phyloP scores from a whole-genome alignment of 768 basidiomycete species.

The Mycena sanguinolenta region DNA sequence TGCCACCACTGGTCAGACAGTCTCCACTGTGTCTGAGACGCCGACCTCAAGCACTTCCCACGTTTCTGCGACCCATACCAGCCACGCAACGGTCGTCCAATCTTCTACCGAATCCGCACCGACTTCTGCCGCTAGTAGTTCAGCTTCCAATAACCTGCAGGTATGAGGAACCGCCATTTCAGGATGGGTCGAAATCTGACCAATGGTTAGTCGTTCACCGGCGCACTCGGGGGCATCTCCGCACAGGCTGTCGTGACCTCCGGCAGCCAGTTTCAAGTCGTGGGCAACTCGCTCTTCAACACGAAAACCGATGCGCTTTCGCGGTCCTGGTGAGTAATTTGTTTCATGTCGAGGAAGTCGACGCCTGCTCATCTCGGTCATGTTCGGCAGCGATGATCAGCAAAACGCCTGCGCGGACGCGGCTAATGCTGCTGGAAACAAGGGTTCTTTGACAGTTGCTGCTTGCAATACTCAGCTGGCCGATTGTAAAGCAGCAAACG shows the following conservation, averaged over 20 bases:
- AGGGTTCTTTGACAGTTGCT: slow-evolving; percentile 21
- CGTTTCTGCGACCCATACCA: background rate
- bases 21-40: background rate
- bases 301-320: slow-evolving; percentile 7
- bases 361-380: background rate
- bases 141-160: slow-evolving; percentile 16
- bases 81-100: background rate
- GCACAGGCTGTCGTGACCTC: slow-evolving; percentile 26
- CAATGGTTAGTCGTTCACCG: slow-evolving; percentile 22
- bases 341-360: background rate
- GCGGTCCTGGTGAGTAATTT: slow-evolving; percentile 27
- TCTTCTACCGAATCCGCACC: background rate
- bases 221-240: slow-evolving; percentile 17
- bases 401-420: slow-evolving; percentile 25
- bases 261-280: slow-evolving; percentile 24
- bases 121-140: background rate
- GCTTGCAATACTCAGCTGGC: slow-evolving; percentile 15
- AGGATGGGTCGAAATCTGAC: background rate
- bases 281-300: slow-evolving; percentile 17
- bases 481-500: slow-evolving; percentile 16
- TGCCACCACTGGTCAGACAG: background rate
- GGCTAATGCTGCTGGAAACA: slow-evolving; percentile 17
- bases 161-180: background rate
- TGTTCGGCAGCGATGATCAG: slow-evolving; percentile 14
- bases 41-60: background rate